Evolutionary conservation across 2,329 filamentous ascomycete species (phyloP), one percentile per base, ranked within the genome.

Genomic region (Ceratocystis diversiconidia): DNA sequence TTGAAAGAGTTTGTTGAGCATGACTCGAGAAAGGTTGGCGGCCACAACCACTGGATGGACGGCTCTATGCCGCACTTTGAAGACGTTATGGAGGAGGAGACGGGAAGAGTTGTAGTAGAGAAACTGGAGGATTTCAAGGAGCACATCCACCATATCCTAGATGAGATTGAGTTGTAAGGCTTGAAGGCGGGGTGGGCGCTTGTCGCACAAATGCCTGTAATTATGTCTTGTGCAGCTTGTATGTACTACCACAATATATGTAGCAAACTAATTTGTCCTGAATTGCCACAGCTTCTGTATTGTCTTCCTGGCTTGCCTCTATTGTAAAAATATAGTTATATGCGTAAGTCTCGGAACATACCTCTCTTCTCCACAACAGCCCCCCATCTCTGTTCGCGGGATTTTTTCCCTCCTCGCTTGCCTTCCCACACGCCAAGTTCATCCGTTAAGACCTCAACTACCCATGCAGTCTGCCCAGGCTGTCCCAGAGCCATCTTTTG

Each of bases 311-410:
- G 8, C 28, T 12, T 57, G n/a, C 12, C 52, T 57, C 15, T 30
- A 57, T 7, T 30, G 8, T 15, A 30, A 57, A 43, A 15, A 8
- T 2, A 32, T 57, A 12, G 12, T 36, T 43, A 5, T 32, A n/a
- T 15, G 22, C 59, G 46, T 8, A 44, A 44, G 55, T 61, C 59
- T 3, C 76, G 73, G 41, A 83, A 66, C 65, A 72, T 73, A 5
- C 74, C 74, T 2, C 72, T 72, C 8, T 71, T 71, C 1, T 81
- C 71, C 32, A 78, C 76, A 6, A 85, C 76, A 2, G 76, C 76
- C 0, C 74, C 76, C 82, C 82, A 85, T 52, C 78, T 75, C 75
- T 82, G 79, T 72, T 85, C 82, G 63, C 82, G 74, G 30, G 68
- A 70, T 2, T 72, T 74, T 66, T 73, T 75, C 22, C 55, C 70